Base-by-base conservation (phyloP, 768 basidiomycete species). In the Pleurotus pulmonarius region DNA sequence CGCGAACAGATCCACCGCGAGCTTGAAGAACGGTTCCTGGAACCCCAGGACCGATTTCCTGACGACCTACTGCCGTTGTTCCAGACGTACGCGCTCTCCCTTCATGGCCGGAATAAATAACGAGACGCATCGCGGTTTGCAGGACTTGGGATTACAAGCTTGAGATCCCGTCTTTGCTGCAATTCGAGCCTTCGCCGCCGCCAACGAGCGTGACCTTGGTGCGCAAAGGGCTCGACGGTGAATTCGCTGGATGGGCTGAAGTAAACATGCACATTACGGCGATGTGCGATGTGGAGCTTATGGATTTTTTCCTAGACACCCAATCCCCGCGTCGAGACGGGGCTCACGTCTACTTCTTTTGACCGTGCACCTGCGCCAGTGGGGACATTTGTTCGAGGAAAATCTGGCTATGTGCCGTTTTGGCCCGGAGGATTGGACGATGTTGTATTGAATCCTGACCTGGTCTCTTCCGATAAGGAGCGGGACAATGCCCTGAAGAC, bases 321-420 rank as follows among this genome's bases (percentile, higher is more conserved):
- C 22, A 82, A 81, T 62, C 71, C 77, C 34, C 81, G 78, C 46
- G 65, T 79, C n/a, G 67, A 81, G 15, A 87, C 85, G 13, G 90
- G 91, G 15, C 75, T 91, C 3, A 92, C 87, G 1, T 97, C 94
- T 9, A 93, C 91, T 1, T 91, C 92, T 25, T 70, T 95, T 57
- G 83, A 88, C 59, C 84, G 96, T 49, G 89, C 91, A 3, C 95
- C 94, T 6, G 92, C 86, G 12, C 81, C 88, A 0, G 79, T 78
- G 56, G 79, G 83, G 54, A 87, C 83, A 55, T 98, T 98, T 70
- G 94, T 98, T 16, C 79, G 95, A 56, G 97, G 97, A 45, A 97
- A 96, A 70, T 90, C 94, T 18, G 89, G 90, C 44, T 85, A 95
- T 71, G 83, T 95, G 7, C 97, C 97, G 1, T 98, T 98, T 70